phyloP scores from a whole-genome alignment of 345 rosid species.

The Citrus australasica region DNA sequence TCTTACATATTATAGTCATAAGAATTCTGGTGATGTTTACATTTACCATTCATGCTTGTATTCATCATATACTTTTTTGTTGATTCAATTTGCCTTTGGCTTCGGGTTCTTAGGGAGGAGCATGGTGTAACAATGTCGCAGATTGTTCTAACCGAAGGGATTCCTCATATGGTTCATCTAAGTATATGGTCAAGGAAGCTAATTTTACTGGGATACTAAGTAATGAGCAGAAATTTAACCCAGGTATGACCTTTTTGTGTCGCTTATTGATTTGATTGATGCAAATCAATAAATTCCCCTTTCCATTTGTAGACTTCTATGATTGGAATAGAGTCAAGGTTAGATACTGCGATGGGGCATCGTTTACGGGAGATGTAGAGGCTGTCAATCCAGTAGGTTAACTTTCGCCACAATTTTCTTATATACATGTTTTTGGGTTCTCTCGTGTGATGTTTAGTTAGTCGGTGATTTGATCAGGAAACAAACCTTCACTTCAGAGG shows the following conservation, averaged over 20 bases:
- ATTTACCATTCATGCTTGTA: not conserved
- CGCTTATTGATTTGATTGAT: not conserved
- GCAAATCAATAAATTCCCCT: not conserved
- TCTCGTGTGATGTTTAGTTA: constrained; percentile 25
- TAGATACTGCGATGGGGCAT: constrained; percentile 91
- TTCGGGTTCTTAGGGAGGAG: constrained; percentile 70
- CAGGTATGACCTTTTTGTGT: constrained; percentile 39
- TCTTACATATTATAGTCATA: not conserved
- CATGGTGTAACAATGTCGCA: constrained; percentile 82
- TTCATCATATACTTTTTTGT: not conserved
- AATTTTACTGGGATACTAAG: constrained; percentile 83
- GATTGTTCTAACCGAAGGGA: constrained; percentile 56
- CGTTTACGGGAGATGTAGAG: constrained; percentile 85
- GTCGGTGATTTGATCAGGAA: constrained; percentile 64
- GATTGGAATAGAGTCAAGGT: constrained; percentile 88
- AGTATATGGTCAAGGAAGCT: constrained; percentile 48
- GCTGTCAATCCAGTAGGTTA: constrained; percentile 66
- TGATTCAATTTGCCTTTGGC: not conserved
- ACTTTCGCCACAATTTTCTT: not conserved
- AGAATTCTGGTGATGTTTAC: not conserved
- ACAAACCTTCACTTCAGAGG: constrained; percentile 97
- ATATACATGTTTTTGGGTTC: not conserved
- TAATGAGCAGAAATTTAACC: constrained; percentile 53
- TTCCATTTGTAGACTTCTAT: constrained; percentile 53
- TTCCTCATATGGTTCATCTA: constrained; percentile 78